Evolutionary conservation across 2,329 filamentous ascomycete species (phyloP).

Genomic region (Teratosphaeria gauchensis): DNA sequence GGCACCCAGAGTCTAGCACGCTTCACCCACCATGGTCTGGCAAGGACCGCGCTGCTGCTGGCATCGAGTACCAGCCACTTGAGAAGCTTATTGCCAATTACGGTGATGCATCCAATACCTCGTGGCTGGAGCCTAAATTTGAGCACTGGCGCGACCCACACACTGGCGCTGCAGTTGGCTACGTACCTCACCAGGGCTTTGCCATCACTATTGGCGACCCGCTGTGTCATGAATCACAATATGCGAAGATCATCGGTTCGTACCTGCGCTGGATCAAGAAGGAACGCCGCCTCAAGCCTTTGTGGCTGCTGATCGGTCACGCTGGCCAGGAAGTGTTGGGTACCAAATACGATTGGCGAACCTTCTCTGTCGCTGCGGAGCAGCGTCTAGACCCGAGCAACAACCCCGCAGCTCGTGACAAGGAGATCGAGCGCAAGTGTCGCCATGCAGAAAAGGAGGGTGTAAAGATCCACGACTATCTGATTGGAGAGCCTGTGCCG

Average conservation of each 20-base stretch:
- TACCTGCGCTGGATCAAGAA: slow-evolving; percentile 69
- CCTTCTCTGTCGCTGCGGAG: slow-evolving; percentile 78
- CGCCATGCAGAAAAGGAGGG: slow-evolving; percentile 74
- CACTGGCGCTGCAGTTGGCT: slow-evolving; percentile 78
- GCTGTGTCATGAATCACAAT: slow-evolving; percentile 71
- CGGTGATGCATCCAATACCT: slow-evolving; percentile 86
- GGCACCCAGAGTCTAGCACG: slow-evolving; percentile 81
- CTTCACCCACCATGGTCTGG: slow-evolving; percentile 56
- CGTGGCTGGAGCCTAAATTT: slow-evolving; percentile 84
- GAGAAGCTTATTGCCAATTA: slow-evolving; percentile 92
- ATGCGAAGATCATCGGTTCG: slow-evolving; percentile 58
- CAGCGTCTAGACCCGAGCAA: slow-evolving; percentile 71
- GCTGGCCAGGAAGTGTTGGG: slow-evolving; percentile 72
- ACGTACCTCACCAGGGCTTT: slow-evolving; percentile 65
- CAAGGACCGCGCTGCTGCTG: slow-evolving; percentile 38
- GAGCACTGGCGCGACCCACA: slow-evolving; percentile 72
- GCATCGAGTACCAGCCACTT: slow-evolving; percentile 56
- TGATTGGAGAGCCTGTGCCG: slow-evolving; percentile 52
- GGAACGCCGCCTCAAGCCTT: slow-evolving; percentile 61
- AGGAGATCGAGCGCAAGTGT: slow-evolving; percentile 62
- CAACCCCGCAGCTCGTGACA: slow-evolving; percentile 56
- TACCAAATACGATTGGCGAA: slow-evolving; percentile 74
- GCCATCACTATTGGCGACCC: slow-evolving; percentile 82
- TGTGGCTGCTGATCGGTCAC: slow-evolving; percentile 83
- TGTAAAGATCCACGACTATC: slow-evolving; percentile 66